Percentiles rank a stretch among this genome's conserved stretches.
phyloP scores from a whole-genome alignment of 2,329 filamentous ascomycete genomes.

The Penicillium janthinellum region DNA sequence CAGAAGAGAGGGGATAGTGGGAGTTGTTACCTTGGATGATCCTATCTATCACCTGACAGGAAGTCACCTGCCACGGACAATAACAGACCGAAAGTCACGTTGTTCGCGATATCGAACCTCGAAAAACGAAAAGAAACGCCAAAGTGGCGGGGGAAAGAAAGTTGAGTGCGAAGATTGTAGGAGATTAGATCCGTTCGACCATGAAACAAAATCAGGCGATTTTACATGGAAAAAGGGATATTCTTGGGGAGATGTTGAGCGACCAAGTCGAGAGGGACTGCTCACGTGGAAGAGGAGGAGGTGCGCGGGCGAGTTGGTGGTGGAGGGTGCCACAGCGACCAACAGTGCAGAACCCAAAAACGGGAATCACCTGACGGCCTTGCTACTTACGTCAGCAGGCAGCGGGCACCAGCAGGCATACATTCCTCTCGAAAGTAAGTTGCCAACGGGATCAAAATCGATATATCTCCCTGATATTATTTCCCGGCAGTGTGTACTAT shows the following conservation, averaged over 20 bases:
- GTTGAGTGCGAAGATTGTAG: neutral
- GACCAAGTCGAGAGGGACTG: slow-evolving; percentile 38
- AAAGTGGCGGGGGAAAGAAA: slow-evolving; percentile 23
- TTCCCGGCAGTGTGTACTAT: neutral
- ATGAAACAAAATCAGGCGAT: slow-evolving; percentile 24
- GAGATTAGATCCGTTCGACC: slow-evolving; percentile 24
- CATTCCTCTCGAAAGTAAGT: neutral
- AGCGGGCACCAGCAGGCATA: neutral
- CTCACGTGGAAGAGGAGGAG: slow-evolving; percentile 45
- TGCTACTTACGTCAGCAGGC: slow-evolving; percentile 9
- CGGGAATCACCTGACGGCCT: slow-evolving; percentile 34
- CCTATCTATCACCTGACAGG: slow-evolving; percentile 48
- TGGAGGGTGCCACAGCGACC: slow-evolving; percentile 28
- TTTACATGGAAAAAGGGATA: slow-evolving; percentile 35
- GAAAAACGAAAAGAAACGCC: slow-evolving; percentile 27
- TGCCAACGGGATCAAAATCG: neutral
- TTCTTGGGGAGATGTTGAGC: slow-evolving; percentile 34
- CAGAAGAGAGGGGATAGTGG: slow-evolving; percentile 22
- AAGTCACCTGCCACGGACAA: slow-evolving; percentile 48
- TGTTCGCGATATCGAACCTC: slow-evolving; percentile 32
- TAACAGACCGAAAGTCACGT: slow-evolving; percentile 37
- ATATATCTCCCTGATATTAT: neutral
- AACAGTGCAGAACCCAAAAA: slow-evolving; percentile 21
- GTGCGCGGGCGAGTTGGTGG: slow-evolving; percentile 24
- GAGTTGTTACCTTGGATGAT: slow-evolving; percentile 41